Evolutionary conservation across 345 rosid species (phyloP), one percentile per base, ranked within the genome.

Genomic region (Eucalyptus polybractea): DNA sequence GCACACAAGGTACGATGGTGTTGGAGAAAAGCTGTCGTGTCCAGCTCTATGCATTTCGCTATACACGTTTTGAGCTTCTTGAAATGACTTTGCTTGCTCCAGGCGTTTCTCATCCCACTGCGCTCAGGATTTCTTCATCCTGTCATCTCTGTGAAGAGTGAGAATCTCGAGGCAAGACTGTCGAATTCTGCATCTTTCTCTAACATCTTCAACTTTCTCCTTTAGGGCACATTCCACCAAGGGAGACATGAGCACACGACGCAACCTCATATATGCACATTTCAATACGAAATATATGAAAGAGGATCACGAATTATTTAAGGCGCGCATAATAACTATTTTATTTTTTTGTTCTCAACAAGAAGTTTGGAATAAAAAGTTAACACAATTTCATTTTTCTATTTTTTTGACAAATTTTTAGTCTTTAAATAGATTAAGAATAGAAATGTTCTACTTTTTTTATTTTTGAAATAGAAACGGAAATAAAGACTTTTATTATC

Each of bases 381-480:
- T 19, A 7, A 53, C 0, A 2, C 2, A 21, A 19, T 21, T 53
- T 53, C 3, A 21, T 53, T 53, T 53, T 53, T 21, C 10, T 53
- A 53, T 53, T 53, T 53, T 1, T 2, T 2, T 4, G 58, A 53
- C 1, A 53, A 53, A 7, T 19, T 53, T 53, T 53, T 53, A 53
- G 10, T 53, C 5, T 0, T 53, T 8, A 53, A 53, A 21, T 53
- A 53, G 1, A 2, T 53, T 53, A 1, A 8, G 0, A 53, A 53
- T 53, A 53, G 2, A 53, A 4, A 7, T 53, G 25, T 53, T 53
- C 25, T 53, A 21, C 25, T 21, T 53, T 53, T 53, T 53, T 53
- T 3, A 3, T 53, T 53, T 53, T 0, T 53, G 2, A 53, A 53
- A 53, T 53, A 19, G 2, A 53, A 53, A 53, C 0, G 1, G 0